These are phyloP conservation scores for Gnomoniopsis sp. DNA, from an alignment of 2,329 filamentous ascomycete genomes.

Conservation along the genomic window DNA sequence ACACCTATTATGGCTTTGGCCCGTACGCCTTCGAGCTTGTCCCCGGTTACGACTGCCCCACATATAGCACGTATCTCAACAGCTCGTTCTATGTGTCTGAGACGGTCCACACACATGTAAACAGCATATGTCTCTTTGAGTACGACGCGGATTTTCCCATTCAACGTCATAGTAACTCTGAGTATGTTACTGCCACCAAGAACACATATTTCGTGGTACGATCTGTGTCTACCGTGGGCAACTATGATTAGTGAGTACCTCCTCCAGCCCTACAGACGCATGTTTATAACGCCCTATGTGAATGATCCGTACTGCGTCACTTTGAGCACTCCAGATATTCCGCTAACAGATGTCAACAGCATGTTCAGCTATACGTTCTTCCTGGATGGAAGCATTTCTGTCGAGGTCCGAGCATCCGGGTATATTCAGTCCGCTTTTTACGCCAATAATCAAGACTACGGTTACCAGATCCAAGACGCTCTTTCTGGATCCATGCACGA, in stretches of 20 bases:
- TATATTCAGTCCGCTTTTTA: slow-evolving; percentile 51
- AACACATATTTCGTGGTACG: slow-evolving; percentile 45
- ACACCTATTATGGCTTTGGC: slow-evolving; percentile 46
- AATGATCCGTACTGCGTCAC: neutral
- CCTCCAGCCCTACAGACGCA: neutral
- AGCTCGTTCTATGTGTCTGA: slow-evolving; percentile 41
- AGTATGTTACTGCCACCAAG: slow-evolving; percentile 42
- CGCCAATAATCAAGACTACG: slow-evolving; percentile 43
- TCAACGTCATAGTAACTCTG: slow-evolving; percentile 41
- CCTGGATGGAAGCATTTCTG: slow-evolving; percentile 47
- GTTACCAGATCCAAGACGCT: slow-evolving; percentile 46
- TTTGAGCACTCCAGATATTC: neutral
- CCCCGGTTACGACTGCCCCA: slow-evolving; percentile 49
- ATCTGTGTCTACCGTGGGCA: slow-evolving; percentile 47
- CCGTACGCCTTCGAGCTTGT: slow-evolving; percentile 42
- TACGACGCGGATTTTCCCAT: slow-evolving; percentile 46
- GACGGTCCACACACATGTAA: slow-evolving; percentile 40
- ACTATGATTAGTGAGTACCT: slow-evolving; percentile 43
- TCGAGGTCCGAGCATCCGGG: slow-evolving; percentile 50
- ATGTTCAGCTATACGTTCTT: slow-evolving; percentile 49
- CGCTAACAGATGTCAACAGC: slow-evolving; percentile 21
- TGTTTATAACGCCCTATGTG: neutral
- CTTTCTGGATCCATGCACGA: slow-evolving; percentile 51
- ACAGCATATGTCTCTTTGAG: slow-evolving; percentile 56
- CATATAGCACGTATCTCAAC: slow-evolving; percentile 48